Evolutionary conservation across 345 rosid species (phyloP), one percentile per base, ranked within the genome.

Genomic region (Turritis glabra): DNA sequence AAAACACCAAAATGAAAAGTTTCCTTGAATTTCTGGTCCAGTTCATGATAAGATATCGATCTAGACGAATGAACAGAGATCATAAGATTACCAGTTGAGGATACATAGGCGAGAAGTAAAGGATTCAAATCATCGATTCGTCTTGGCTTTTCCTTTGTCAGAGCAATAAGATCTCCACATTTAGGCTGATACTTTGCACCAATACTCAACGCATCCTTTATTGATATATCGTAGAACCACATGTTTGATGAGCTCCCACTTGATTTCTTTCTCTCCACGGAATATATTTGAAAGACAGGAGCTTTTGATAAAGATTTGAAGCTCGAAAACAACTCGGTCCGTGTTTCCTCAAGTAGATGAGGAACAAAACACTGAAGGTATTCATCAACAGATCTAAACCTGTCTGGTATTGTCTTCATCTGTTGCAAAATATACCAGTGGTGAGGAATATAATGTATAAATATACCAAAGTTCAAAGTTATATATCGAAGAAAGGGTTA

Each of bases 101-200:
- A 64, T 3, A 80, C 86, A 23, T 61, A 76, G 11, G 80, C 85
- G 2, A 80, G 30, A 69, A 67, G 40, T 32, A 51, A 53, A 5
- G 78, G 68, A 33, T 71, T 63, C 59, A 82, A 55, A 38, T 84
- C 79, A 46, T 57, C 55, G 38, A 71, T 30, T 27, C 68, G 5
- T 51, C 75, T 79, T 19, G 83, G 82, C 23, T 51, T 76, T 22
- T 40, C 75, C 38, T 47, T 69, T 8, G 86, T 74, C 11, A 85
- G 44, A 10, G 80, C 81, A 59, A 83, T 53, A 12, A 82, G 73
- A 80, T 85, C 83, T 44, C 88, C 84, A 30, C 40, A 9, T 21
- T 50, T 71, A 5, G 88, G 88, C 54, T 64, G 7, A 32, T 80
- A 84, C 55, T 67, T 25, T 23, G 8, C 74, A 46, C 7, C 5